Base-by-base conservation (phyloP, 2,329 filamentous ascomycete species). In the Aspergillus neotritici region DNA sequence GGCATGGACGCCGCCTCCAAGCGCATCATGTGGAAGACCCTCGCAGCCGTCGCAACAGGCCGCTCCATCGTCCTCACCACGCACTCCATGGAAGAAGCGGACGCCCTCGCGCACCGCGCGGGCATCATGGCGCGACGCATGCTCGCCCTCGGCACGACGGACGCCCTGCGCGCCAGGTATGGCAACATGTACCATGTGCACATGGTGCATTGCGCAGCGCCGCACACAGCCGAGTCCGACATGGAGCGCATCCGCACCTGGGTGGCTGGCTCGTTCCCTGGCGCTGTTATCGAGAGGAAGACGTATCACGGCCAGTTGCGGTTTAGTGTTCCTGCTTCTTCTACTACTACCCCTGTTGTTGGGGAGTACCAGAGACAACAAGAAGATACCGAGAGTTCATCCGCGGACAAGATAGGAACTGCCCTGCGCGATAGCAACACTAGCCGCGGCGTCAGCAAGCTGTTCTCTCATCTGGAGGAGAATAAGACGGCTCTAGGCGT, bases 21-120 rank as follows among this genome's bases (percentile, higher is more conserved):
- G 65, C 79, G 91, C 33, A 78, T 94, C 52, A 94, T 97, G 86
- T 96, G 91, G 91, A 80, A 80, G 44, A 94, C 89, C 0, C 74
- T 96, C 1, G 79, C 80, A 3, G 77, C 81, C 1, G 82, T 90
- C 3, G 82, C 84, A 0, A 78, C 81, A 0, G 88, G 88, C 0
- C 79, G 90, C n/a, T 86, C 84, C 0, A 79, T 96, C 12, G 74
- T 97, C 2, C 76, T 97, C 13, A 96, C 91, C 0, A 96, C 91
- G 0, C 91, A 97, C 64, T 87, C 81, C 37, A 95, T 96, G 89
- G 90, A 96, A 63, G 91, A 96, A 67, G 91, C 90, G 0, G 88
- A 94, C 58, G 89, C 89, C 1, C 74, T 97, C 2, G 90, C 90
- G 0, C 82, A 81, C 25, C 78, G 88, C 1, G 88, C 86, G 0